Conservation (phyloP, 768 basidiomycete species). For the Trametes maxima region DNA sequence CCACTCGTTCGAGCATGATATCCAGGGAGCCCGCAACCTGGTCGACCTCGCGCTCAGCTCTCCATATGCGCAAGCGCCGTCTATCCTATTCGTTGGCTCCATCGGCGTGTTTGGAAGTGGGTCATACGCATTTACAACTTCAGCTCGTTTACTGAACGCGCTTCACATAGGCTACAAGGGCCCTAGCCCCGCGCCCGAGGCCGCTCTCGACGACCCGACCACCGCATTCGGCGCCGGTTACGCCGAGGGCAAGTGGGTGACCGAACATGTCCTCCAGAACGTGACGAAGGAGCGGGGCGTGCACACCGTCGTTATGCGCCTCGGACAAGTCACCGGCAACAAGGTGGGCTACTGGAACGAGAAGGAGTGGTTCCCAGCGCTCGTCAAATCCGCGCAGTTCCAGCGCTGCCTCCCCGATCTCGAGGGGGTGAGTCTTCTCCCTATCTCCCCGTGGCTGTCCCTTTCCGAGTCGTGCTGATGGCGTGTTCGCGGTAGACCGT, state of each 20-base stretch:
- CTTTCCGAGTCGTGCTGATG: not conserved
- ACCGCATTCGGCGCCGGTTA: slow-evolving; percentile 35
- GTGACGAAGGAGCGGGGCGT: slow-evolving; percentile 26
- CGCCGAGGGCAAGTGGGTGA: slow-evolving; percentile 38
- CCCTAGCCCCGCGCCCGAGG: slow-evolving; percentile 9
- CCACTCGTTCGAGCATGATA: slow-evolving; percentile 33
- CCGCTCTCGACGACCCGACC: slow-evolving; percentile 17
- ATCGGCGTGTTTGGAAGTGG: slow-evolving; percentile 32
- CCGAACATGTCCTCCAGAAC: slow-evolving; percentile 27
- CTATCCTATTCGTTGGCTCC: slow-evolving; percentile 40
- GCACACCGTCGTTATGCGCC: slow-evolving; percentile 36
- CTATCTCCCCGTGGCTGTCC: not conserved
- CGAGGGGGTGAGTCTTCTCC: not conserved
- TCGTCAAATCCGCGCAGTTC: slow-evolving; percentile 32
- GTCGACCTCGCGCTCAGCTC: slow-evolving; percentile 41
- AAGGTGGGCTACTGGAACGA: slow-evolving; percentile 43
- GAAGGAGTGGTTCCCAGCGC: slow-evolving; percentile 40
- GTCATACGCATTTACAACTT: not conserved
- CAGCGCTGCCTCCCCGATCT: slow-evolving; percentile 8
- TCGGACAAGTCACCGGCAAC: slow-evolving; percentile 42
- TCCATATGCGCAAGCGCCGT: slow-evolving; percentile 30
- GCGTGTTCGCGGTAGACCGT: slow-evolving; percentile 32
- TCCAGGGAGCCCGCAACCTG: slow-evolving; percentile 36
- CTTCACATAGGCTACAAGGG: slow-evolving; percentile 15
- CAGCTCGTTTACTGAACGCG: not conserved